Percentiles rank a stretch among this genome's conserved stretches.
Evolutionary conservation across 2,329 filamentous ascomycete genomes (phyloP).

Genomic region (Emmonsiellopsis sp.): DNA sequence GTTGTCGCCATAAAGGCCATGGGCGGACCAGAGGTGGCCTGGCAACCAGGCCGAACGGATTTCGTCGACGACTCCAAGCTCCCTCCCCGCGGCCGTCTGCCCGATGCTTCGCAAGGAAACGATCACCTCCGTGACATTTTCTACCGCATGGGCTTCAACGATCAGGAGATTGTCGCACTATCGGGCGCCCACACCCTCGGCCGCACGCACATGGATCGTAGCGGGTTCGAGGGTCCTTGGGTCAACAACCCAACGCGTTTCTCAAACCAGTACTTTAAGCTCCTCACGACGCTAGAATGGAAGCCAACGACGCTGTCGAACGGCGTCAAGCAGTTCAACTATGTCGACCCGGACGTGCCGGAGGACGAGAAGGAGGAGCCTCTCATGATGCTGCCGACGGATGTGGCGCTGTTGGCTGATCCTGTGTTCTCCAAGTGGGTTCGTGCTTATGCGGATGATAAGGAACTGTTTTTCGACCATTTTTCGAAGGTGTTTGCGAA

Average conservation of each 20-base stretch:
- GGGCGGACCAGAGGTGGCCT: constrained; percentile 49
- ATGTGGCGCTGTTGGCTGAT: constrained; percentile 50
- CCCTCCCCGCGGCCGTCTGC: constrained; percentile 48
- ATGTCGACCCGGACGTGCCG: constrained; percentile 45
- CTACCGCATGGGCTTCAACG: constrained; percentile 51
- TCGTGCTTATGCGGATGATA: constrained; percentile 50
- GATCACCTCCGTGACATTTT: constrained; percentile 49
- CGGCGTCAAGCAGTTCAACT: constrained; percentile 49
- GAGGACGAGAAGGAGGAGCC: constrained; percentile 38
- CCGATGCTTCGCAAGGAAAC: constrained; percentile 44
- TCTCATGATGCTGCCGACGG: constrained; percentile 59
- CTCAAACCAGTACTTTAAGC: constrained; percentile 48
- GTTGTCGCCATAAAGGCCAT: constrained; percentile 50
- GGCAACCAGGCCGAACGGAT: constrained; percentile 52
- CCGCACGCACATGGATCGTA: constrained; percentile 46
- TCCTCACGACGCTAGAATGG: constrained; percentile 45
- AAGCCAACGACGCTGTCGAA: constrained; percentile 44
- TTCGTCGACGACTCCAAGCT: constrained; percentile 52
- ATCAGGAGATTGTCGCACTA: constrained; percentile 51
- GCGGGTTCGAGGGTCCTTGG: constrained; percentile 51
- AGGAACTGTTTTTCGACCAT: constrained; percentile 52
- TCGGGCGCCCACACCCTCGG: constrained; percentile 49
- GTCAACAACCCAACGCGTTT: constrained; percentile 51
- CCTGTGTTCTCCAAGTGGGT: constrained; percentile 47
- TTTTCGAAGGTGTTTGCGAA: constrained; percentile 52